Conservation (phyloP, 2,329 filamentous ascomycete genomes). For the Botrytis fabae region DNA sequence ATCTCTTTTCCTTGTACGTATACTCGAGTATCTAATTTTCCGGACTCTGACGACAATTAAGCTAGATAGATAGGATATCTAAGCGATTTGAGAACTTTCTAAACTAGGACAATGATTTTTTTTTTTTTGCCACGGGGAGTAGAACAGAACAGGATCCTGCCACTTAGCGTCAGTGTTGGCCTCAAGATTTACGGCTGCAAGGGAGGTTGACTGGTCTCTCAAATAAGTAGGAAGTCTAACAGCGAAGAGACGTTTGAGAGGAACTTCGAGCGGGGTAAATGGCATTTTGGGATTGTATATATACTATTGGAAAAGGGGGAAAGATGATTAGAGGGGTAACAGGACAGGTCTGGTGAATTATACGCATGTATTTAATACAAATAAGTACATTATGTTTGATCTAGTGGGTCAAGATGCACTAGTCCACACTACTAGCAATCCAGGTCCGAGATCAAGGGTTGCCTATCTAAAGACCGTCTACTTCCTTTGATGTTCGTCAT, state of each 20-base stretch:
- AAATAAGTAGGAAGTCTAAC: background rate
- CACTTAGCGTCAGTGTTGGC: no score
- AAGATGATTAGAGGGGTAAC: background rate
- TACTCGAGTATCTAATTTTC: no score
- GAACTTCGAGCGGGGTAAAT: background rate
- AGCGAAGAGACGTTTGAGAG: background rate
- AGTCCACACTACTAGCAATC: background rate
- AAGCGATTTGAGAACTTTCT: background rate
- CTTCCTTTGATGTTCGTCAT: background rate
- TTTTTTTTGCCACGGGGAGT: background rate
- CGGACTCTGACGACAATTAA: no score
- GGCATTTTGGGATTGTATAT: background rate
- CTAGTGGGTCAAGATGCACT: background rate
- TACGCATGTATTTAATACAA: background rate
- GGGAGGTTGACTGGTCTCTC: background rate
- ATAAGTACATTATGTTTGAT: background rate
- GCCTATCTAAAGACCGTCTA: background rate
- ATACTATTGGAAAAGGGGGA: background rate
- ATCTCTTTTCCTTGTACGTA: no score
- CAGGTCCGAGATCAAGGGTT: background rate
- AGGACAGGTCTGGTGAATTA: rapidly evolving
- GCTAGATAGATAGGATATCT: no score
- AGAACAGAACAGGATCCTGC: background rate
- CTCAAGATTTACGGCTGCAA: background rate
- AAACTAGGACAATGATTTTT: rapidly evolving